Base-by-base conservation (phyloP, 2,329 filamentous ascomycete genomes). In the Colletotrichum sp. region DNA sequence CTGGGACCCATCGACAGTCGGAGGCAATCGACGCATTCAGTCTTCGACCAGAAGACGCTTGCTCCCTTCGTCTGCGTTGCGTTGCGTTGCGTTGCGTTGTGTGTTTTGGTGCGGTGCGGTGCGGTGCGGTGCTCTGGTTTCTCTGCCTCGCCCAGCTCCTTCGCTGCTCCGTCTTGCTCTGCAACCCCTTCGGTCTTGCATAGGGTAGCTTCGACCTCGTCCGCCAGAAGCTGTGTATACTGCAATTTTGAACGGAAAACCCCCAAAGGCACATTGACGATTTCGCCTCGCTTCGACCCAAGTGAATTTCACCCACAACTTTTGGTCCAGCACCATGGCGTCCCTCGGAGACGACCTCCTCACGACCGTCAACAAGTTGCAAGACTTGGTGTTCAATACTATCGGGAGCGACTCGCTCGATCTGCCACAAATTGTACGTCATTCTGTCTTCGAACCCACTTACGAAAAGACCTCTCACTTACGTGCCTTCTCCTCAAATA, bases 361-460 rank as follows among this genome's bases (percentile, higher is more conserved):
- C 84, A 93, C 92, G 81, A 98, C 96, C 79, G 97, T 99, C 88
- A 99, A 99, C 90, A 98, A 98, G 90, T 91, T 99, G 83, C 97
- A 99, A 87, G 97, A 99, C 86, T 88, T 99, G 83, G 97, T 99
- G 83, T 99, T 99, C 90, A 99, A 99, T 88, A 99, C 97, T 80
- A 99, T 99, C 86, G 97, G 97, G 86, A 99, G 96, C 89, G 97
- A 99, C 86, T 99, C 96, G 69, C 91, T 99, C 77, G 97, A 99
- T 87, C 89, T 99, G 74, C 97, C 97, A 75, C 97, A 99, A 88
- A 99, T 99, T 90, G 97, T 98, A 93, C 83, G 93, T 88, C 78
- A 78, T 78, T 67, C 65, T 39, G 57, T 28, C 30, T 39, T 39
- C 28, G 36, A 68, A 48, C 48, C 59, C 34, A 48, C 69, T 48